These are phyloP conservation scores for Lasiodiplodia sp. DNA, from an alignment of 2,329 filamentous ascomycete species.

Conservation along the genomic window DNA sequence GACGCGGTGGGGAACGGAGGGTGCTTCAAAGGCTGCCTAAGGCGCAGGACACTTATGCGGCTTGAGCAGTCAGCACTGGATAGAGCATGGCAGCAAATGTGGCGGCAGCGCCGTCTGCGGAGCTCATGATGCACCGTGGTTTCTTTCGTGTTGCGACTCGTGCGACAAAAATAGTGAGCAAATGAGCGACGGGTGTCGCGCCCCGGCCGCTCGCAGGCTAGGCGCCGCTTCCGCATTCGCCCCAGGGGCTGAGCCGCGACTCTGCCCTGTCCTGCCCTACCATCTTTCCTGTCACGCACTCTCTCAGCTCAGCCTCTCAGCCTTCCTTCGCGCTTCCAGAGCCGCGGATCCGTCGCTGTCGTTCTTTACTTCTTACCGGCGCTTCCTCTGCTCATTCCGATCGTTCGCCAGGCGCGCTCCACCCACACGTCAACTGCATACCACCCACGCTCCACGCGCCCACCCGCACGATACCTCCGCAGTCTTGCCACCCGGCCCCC, in stretches of 20 bases:
- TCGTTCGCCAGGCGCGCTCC: conserved; percentile 28
- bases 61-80: conserved; percentile 12
- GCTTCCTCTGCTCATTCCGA: conserved; percentile 17
- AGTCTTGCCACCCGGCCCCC: conserved; percentile 16
- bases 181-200: conserved; percentile 8
- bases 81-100: conserved; percentile 8
- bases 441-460: conserved; percentile 26
- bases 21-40: conserved; percentile 5
- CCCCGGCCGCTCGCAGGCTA: conserved; percentile 11
- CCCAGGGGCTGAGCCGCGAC: conserved; percentile 27
- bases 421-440: conserved; percentile 15
- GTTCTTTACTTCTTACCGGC: conserved; percentile 27
- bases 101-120: conserved; percentile 11
- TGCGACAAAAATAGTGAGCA: conserved; percentile 29
- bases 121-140: conserved; percentile 20
- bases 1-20: conserved; percentile 71
- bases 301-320: conserved; percentile 24
- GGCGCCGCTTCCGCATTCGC: conserved; percentile 24
- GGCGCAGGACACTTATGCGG: conserved; percentile 10
- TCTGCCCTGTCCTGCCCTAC: conserved; percentile 24
- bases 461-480: conserved; percentile 22
- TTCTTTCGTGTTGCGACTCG: conserved; percentile 22
- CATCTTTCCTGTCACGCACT: conserved; percentile 22
- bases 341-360: conserved; percentile 27
- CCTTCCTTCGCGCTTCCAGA: conserved; percentile 26